These are phyloP conservation scores for Austroboletus festivus DNA, from an alignment of 768 basidiomycete genomes.

Conservation along the genomic window DNA sequence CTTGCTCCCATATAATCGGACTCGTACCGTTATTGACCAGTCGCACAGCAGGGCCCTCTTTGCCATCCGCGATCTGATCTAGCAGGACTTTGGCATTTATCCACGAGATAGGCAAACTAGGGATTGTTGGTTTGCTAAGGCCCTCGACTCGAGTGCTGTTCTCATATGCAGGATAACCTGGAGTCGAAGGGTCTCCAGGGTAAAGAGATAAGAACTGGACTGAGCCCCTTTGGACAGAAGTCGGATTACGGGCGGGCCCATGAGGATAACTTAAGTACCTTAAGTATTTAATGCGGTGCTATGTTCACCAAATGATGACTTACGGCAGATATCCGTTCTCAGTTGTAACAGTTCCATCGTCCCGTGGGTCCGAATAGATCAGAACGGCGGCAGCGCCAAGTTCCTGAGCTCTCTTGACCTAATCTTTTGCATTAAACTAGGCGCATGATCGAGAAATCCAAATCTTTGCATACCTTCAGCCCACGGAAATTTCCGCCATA, in stretches of 20 bases:
- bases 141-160: slow-evolving; percentile 64
- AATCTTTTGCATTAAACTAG: slow-evolving; percentile 23
- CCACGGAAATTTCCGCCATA: slow-evolving; percentile 83
- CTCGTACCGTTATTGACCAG: slow-evolving; percentile 53
- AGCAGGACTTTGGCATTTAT: slow-evolving; percentile 71
- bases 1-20: not conserved
- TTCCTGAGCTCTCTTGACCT: slow-evolving; percentile 86
- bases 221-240: slow-evolving; percentile 82
- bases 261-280: slow-evolving; percentile 43
- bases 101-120: slow-evolving; percentile 91
- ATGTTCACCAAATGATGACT: slow-evolving; percentile 1
- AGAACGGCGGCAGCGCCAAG: slow-evolving; percentile 79
- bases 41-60: slow-evolving; percentile 40
- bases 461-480: slow-evolving; percentile 60
- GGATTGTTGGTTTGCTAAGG: slow-evolving; percentile 68
- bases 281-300: not conserved
- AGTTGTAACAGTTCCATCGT: slow-evolving; percentile 79
- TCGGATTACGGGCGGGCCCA: slow-evolving; percentile 86
- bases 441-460: not conserved
- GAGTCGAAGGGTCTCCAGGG: slow-evolving; percentile 82
- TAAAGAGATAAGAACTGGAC: slow-evolving; percentile 70
- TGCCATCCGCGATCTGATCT: slow-evolving; percentile 38
- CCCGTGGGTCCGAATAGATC: slow-evolving; percentile 84
- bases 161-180: slow-evolving; percentile 83
- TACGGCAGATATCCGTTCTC: slow-evolving; percentile 74